Conservation (phyloP, 345 rosid species). For the Corchorus capsularis region DNA sequence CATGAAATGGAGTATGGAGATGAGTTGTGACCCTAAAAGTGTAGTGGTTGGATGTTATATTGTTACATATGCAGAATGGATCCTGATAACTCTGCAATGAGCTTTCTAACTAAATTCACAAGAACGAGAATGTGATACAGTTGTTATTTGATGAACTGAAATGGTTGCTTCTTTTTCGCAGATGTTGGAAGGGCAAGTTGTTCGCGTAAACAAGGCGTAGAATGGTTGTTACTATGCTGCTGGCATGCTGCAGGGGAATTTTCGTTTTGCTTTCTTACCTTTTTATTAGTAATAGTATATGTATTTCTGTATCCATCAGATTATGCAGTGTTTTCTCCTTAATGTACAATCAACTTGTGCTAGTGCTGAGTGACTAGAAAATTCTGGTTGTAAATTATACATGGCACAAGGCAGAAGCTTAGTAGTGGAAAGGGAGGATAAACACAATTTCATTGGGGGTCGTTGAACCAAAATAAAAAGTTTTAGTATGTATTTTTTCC, state of each 20-base stretch:
- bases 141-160: neutral
- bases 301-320: neutral
- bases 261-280: too few species aligned
- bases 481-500: too few species aligned
- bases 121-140: neutral
- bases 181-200: slow-evolving; percentile 76
- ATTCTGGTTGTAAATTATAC: neutral
- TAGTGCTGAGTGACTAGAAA: neutral
- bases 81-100: neutral
- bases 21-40: neutral
- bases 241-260: too few species aligned
- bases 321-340: neutral
- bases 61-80: neutral
- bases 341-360: slow-evolving; percentile 7
- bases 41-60: neutral
- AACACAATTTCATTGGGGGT: neutral
- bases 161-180: slow-evolving; percentile 33
- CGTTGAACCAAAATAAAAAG: too few species aligned
- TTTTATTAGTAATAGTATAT: too few species aligned
- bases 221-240: neutral
- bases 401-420: slow-evolving; percentile 1
- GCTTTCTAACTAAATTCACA: neutral
- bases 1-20: neutral
- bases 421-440: neutral
- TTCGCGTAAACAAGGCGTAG: slow-evolving; percentile 90